Evolutionary conservation across 306 rosid genomes (phyloP), one percentile per base, ranked within the genome.

Genomic region (Vicia sativa): DNA sequence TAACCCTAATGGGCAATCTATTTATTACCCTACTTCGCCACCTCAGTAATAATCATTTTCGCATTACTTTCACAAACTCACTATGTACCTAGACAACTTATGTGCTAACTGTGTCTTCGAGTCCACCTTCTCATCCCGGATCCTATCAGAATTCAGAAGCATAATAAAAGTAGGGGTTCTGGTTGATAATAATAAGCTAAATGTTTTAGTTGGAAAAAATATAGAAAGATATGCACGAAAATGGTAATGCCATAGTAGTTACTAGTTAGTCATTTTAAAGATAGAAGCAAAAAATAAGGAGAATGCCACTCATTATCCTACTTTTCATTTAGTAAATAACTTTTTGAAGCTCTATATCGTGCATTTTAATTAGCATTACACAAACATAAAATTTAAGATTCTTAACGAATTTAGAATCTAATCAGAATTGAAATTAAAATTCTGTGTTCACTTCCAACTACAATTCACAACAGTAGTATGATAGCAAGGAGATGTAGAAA

Each of bases 361-460:
- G 21, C 52, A 45, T 45, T 14, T 45, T n/a, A n/a, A 10, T 6
- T 45, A 45, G 52, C 52, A 45, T 45, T 6, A 45, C 11, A 45
- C 52, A 45, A 15, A 45, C 21, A 14, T 14, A 14, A 44, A 45
- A 45, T 15, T 14, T 14, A 45, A 45, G 21, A 45, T 45, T 45
- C 52, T 45, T 21, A 45, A 45, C 52, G 21, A 45, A 45, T 45
- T 2, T n/a, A 45, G 10, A 45, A 13, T 45, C 9, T 45, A 45
- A 45, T 45, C 19, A 45, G 19, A 45, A 45, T 45, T 14, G 50
- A 48, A 16, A 16, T 48, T 18, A 9, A 48, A 48, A 48, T 16
- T 48, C 31, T 4, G 58, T 21, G 58, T 52, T 52, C 58, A 21
- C 14, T 52, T 52, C 61, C 56, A 70, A 42, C 49, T 59, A 31